Evolutionary conservation across 73 alveolate genomes (phyloP).

Genomic region (Effrenium voratum): DNA sequence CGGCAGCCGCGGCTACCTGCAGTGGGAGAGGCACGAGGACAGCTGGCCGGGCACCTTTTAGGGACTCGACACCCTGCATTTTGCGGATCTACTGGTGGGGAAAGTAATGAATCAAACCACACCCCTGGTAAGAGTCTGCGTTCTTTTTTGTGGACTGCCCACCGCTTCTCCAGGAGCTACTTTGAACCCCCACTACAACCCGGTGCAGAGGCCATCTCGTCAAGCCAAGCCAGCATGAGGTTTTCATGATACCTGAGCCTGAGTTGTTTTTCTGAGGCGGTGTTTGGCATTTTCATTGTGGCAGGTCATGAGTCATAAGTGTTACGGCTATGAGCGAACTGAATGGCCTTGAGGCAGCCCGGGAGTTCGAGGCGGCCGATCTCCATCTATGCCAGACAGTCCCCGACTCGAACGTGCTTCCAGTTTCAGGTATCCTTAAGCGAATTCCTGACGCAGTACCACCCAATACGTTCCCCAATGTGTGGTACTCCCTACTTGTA

Average conservation of each 20-base stretch:
- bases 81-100: not conserved
- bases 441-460: too few species aligned
- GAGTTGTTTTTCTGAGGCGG: too few species aligned
- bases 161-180: slow-evolving; percentile 44
- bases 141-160: not conserved
- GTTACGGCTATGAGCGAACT: too few species aligned
- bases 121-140: not conserved
- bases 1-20: slow-evolving; percentile 91
- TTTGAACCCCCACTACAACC: slow-evolving; percentile 69
- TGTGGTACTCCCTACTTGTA: too few species aligned
- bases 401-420: too few species aligned
- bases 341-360: too few species aligned
- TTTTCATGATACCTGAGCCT: too few species aligned
- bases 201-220: slow-evolving; percentile 78
- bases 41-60: too few species aligned
- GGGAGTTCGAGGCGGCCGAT: slow-evolving; percentile 78
- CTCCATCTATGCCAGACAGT: slow-evolving; percentile 83
- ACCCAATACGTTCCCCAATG: too few species aligned
- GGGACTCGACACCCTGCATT: not conserved
- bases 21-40: slow-evolving; percentile 88
- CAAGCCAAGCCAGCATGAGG: slow-evolving; percentile 52
- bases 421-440: too few species aligned
- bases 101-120: not conserved
- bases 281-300: too few species aligned
- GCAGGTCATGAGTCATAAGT: too few species aligned